Percentiles rank a stretch among this genome's conserved stretches.
Conservation (phyloP, 495 filamentous ascomycete species). For the Aspergillus diversus region DNA sequence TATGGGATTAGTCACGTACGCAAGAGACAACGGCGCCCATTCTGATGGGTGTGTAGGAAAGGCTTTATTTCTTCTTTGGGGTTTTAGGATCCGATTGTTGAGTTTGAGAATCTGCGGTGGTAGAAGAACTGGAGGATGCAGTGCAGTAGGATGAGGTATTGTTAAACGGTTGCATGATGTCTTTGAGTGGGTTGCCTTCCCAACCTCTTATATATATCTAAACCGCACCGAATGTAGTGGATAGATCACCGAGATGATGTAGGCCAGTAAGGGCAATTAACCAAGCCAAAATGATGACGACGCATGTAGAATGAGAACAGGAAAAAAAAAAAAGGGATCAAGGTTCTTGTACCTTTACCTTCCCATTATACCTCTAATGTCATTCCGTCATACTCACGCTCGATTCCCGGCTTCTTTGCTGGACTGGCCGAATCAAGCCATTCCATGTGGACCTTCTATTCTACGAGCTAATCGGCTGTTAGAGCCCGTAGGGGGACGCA, state of each 20-base stretch:
- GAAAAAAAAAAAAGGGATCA: background rate
- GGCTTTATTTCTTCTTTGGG: constrained; percentile 19
- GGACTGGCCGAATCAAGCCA: background rate
- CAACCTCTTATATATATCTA: background rate
- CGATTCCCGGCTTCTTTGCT: background rate
- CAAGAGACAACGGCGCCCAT: constrained; percentile 98
- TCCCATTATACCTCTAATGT: background rate
- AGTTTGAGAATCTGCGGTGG: constrained; percentile 3
- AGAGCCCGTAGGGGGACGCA: background rate
- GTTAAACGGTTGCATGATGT: constrained; percentile 39
- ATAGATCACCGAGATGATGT: background rate
- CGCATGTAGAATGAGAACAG: background rate
- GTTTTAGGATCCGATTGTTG: constrained; percentile 14
- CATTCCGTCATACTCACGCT: constrained; percentile 11
- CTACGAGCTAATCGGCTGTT: background rate
- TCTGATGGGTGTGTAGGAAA: constrained; percentile 41
- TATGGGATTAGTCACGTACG: constrained; percentile 60
- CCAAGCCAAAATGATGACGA: background rate
- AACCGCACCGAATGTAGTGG: background rate
- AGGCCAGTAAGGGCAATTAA: background rate
- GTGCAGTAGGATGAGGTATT: constrained; percentile 36
- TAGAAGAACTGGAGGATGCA: constrained; percentile 36
- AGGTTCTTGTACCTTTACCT: background rate
- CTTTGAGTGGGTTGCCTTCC: background rate
- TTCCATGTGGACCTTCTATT: background rate